Evolutionary conservation across 2,329 filamentous ascomycete genomes (phyloP).

Genomic region (Stachybotrys chlorohalonatus): DNA sequence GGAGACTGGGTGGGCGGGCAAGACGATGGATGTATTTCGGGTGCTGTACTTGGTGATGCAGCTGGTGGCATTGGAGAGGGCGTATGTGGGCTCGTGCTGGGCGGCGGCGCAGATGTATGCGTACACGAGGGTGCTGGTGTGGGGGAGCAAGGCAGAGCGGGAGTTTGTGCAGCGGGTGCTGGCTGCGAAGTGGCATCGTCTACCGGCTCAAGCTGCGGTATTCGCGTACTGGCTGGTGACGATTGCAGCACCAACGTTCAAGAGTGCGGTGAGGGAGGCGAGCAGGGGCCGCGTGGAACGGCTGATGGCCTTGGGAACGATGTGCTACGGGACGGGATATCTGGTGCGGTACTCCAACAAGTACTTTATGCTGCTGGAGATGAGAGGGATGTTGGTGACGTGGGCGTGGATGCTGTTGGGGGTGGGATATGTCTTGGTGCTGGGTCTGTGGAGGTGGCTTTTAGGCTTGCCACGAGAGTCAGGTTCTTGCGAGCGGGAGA

Average conservation of each 20-base stretch:
- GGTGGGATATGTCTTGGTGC: constrained; percentile 6
- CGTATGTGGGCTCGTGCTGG: constrained; percentile 17
- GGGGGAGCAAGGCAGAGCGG: constrained; percentile 5
- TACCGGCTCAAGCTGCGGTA: constrained; percentile 10
- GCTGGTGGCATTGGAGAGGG: constrained; percentile 18
- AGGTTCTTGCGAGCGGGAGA: too few relatives aligned
- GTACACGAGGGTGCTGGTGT: constrained; percentile 8
- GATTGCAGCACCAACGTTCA: constrained; percentile 4
- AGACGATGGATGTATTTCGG: constrained; percentile 1
- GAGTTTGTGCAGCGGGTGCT: constrained; percentile 5
- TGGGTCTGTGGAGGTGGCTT: neutral
- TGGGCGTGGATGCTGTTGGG: constrained; percentile 16
- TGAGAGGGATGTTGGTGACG: constrained; percentile 21
- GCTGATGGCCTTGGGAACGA: constrained; percentile 4
- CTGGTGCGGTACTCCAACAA: constrained; percentile 23
- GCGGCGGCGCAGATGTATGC: constrained; percentile 16
- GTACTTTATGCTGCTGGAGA: constrained; percentile 28
- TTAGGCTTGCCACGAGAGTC: neutral
- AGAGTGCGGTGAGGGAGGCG: neutral
- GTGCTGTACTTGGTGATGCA: constrained; percentile 14
- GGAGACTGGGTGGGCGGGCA: neutral
- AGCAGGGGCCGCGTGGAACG: constrained; percentile 2
- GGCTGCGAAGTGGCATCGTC: constrained; percentile 3
- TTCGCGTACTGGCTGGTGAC: constrained; percentile 7
- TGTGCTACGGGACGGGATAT: constrained; percentile 9